phyloP scores from a whole-genome alignment of 148 eudicot species.

The Simmondsia chinensis region DNA sequence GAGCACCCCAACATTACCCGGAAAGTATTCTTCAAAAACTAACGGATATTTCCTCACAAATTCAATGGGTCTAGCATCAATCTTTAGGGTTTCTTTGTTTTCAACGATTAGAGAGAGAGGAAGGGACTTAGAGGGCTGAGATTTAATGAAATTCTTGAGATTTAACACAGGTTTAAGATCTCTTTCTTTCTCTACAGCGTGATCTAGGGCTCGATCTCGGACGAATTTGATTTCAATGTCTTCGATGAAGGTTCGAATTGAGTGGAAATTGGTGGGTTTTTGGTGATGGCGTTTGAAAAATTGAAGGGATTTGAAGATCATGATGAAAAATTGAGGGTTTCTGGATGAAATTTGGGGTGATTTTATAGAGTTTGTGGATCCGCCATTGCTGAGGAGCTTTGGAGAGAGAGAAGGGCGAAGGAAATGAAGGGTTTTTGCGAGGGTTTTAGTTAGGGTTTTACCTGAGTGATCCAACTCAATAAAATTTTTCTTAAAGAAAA shows the following conservation, averaged over 20 bases:
- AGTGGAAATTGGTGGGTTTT: conserved; percentile 11
- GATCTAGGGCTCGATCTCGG: conserved; percentile 75
- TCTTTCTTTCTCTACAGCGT: conserved; percentile 67
- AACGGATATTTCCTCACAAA: conserved; percentile 63
- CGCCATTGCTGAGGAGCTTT: background rate
- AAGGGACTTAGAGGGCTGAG: conserved; percentile 65
- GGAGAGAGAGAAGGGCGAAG: background rate
- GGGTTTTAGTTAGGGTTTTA: conserved; percentile 27
- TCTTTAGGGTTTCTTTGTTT: conserved; percentile 22
- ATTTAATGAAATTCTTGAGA: conserved; percentile 55
- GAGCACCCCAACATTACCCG: conserved; percentile 31
- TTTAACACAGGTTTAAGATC: conserved; percentile 44
- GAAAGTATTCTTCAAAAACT: conserved; percentile 50
- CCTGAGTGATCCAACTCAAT: too few species aligned
- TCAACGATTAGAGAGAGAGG: conserved; percentile 49
- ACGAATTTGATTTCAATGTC: conserved; percentile 43
- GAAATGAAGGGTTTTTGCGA: background rate
- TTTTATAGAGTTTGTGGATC: background rate
- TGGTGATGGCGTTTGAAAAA: conserved; percentile 7
- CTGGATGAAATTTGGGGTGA: background rate
- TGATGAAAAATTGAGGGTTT: conserved; percentile 1
- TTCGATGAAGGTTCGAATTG: conserved; percentile 28
- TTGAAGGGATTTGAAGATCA: conserved; percentile 14
- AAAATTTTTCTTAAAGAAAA: too few species aligned
- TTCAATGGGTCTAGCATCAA: conserved; percentile 52